Conservation (phyloP, 202 grass and related monocot genomes). For the Zoysia matrella region DNA sequence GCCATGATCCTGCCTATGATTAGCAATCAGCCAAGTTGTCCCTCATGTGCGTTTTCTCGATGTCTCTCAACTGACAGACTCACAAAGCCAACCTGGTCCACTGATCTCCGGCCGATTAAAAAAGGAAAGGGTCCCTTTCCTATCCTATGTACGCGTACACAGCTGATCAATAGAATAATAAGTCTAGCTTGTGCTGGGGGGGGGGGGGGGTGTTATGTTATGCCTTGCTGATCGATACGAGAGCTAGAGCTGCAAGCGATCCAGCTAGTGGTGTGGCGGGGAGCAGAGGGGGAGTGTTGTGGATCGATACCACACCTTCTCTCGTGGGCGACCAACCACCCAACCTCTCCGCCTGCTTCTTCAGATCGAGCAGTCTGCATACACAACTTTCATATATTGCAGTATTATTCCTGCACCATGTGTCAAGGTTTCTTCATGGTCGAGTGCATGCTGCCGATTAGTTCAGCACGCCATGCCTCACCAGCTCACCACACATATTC, state of each 20-base stretch:
- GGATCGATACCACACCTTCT: not conserved
- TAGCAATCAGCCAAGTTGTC: conserved; percentile 45
- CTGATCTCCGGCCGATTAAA: no score
- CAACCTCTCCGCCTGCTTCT: not conserved
- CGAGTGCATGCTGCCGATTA: no score
- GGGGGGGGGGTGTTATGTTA: not conserved
- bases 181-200: not conserved
- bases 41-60: conserved; percentile 41
- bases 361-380: not conserved
- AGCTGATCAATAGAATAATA: not conserved
- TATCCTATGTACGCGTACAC: not conserved
- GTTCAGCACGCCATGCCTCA: conserved; percentile 4
- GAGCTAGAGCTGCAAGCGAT: not conserved
- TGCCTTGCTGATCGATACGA: conserved; percentile 24
- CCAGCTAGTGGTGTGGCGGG: conserved; percentile 29
- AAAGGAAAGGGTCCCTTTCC: not conserved
- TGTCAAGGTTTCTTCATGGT: not conserved
- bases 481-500: conserved; percentile 8
- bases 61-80: not conserved
- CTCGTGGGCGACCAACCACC: conserved; percentile 38
- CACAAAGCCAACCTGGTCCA: not conserved
- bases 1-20: conserved; percentile 61
- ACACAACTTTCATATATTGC: not conserved
- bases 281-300: conserved; percentile 36
- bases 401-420: conserved; percentile 50